Percentiles rank a stretch among this genome's conserved stretches.
Conservation (phyloP, 352 stramenopile genomes). For the Pythium brachiatum region DNA sequence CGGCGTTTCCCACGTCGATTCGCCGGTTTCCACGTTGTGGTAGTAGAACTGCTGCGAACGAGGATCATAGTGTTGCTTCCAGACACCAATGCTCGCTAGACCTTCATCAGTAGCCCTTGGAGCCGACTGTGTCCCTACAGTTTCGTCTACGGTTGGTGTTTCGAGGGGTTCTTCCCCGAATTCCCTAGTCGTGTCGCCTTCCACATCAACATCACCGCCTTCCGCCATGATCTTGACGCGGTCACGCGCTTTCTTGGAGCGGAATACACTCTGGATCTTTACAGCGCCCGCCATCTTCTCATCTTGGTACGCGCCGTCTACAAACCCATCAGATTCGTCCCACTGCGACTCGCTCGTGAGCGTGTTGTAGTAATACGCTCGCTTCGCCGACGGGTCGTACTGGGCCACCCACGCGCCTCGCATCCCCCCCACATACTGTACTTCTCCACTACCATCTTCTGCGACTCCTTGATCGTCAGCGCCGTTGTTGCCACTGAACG, state of each 20-base stretch:
- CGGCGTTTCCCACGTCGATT: constrained; percentile 37
- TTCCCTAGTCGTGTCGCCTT: neutral
- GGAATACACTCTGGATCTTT: constrained; percentile 56
- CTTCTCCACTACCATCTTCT: neutral
- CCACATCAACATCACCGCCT: neutral
- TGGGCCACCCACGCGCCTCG: constrained; percentile 42
- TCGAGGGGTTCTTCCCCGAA: too few species aligned
- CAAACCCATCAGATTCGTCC: constrained; percentile 40
- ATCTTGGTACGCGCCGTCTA: constrained; percentile 27
- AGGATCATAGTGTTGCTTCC: constrained; percentile 50
- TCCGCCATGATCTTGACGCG: constrained; percentile 27
- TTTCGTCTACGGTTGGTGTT: neutral
- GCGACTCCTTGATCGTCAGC: neutral
- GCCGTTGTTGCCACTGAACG: neutral
- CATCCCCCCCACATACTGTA: neutral
- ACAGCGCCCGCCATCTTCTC: constrained; percentile 36
- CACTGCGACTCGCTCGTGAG: constrained; percentile 38
- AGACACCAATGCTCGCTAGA: constrained; percentile 1
- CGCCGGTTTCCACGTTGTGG: constrained; percentile 30
- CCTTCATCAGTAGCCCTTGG: neutral
- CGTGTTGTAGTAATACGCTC: constrained; percentile 55
- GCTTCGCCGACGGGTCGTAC: constrained; percentile 35
- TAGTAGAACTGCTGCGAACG: constrained; percentile 31
- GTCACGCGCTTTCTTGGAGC: constrained; percentile 40
- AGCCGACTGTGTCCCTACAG: neutral